A percentile compares a stretch with the other conserved stretches of the same genome.
Evolutionary conservation across 2,329 filamentous ascomycete genomes (phyloP).

Genomic region (Venturia carpophila): DNA sequence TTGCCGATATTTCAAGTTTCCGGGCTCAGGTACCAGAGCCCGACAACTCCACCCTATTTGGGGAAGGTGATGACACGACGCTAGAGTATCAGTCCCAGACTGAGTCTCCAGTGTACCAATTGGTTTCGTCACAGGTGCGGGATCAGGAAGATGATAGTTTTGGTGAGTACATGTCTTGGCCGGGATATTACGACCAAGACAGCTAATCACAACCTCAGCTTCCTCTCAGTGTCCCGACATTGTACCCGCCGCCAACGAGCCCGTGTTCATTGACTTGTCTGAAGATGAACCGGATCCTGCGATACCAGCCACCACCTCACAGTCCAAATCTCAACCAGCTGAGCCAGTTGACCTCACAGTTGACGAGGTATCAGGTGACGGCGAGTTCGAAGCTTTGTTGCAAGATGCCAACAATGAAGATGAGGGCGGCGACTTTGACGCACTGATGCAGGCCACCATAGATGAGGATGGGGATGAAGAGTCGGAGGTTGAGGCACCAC

Average conservation of each 20-base stretch:
- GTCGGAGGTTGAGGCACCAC: background rate
- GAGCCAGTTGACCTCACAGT: background rate
- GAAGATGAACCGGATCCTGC: background rate
- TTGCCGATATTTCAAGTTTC: background rate
- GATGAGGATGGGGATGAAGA: background rate
- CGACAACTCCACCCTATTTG: no score
- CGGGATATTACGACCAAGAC: background rate
- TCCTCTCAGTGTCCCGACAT: background rate
- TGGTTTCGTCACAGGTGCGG: background rate
- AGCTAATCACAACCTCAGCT: background rate
- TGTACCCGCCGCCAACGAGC: background rate
- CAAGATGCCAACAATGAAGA: background rate
- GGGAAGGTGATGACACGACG: background rate
- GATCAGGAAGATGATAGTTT: background rate
- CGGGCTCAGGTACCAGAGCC: background rate
- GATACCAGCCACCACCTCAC: background rate
- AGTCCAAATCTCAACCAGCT: background rate
- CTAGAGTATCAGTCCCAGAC: background rate
- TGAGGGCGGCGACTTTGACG: background rate
- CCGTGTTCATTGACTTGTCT: background rate
- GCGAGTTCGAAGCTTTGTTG: no score
- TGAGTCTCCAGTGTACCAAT: background rate
- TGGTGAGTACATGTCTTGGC: background rate
- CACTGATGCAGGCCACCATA: no score
- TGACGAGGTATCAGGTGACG: background rate